Evolutionary conservation across 1,284 basidiomycete species (phyloP).

Genomic region (Boletus smithii): DNA sequence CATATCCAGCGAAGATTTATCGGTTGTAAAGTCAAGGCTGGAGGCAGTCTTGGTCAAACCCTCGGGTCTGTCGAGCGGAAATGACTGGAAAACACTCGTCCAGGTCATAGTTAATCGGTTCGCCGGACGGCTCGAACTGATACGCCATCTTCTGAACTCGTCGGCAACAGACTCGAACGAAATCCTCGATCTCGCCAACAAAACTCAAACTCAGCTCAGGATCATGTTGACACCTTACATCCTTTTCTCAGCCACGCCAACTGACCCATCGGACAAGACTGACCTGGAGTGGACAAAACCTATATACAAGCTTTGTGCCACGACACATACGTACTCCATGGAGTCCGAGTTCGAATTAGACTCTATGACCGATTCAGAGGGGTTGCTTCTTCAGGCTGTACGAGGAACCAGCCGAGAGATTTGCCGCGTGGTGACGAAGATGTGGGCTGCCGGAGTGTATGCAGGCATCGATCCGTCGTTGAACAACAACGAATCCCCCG

Average conservation of each 20-base stretch:
- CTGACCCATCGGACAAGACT: neutral
- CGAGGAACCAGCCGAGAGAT: slow-evolving; percentile 40
- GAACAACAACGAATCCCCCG: neutral
- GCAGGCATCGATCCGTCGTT: slow-evolving; percentile 28
- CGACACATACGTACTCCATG: slow-evolving; percentile 34
- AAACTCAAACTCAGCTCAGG: slow-evolving; percentile 20
- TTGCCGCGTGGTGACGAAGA: slow-evolving; percentile 41
- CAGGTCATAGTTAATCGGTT: slow-evolving; percentile 43
- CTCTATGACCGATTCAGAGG: slow-evolving; percentile 37
- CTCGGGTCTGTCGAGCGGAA: slow-evolving; percentile 27
- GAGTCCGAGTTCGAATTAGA: slow-evolving; percentile 3
- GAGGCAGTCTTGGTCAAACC: slow-evolving; percentile 19
- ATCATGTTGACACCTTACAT: slow-evolving; percentile 22
- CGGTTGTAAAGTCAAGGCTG: slow-evolving; percentile 17
- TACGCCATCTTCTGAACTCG: slow-evolving; percentile 37
- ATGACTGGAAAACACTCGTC: slow-evolving; percentile 44
- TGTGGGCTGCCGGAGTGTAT: slow-evolving; percentile 42
- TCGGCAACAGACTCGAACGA: neutral
- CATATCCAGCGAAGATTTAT: slow-evolving; percentile 23
- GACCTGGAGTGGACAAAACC: slow-evolving; percentile 26
- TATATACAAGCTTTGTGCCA: slow-evolving; percentile 29
- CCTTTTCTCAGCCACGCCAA: slow-evolving; percentile 2
- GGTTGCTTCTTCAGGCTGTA: slow-evolving; percentile 33
- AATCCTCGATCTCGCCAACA: slow-evolving; percentile 10
- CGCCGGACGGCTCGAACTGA: slow-evolving; percentile 39